Base-by-base conservation (phyloP, 2,329 filamentous ascomycete genomes). In the Monosporascus sp. region DNA sequence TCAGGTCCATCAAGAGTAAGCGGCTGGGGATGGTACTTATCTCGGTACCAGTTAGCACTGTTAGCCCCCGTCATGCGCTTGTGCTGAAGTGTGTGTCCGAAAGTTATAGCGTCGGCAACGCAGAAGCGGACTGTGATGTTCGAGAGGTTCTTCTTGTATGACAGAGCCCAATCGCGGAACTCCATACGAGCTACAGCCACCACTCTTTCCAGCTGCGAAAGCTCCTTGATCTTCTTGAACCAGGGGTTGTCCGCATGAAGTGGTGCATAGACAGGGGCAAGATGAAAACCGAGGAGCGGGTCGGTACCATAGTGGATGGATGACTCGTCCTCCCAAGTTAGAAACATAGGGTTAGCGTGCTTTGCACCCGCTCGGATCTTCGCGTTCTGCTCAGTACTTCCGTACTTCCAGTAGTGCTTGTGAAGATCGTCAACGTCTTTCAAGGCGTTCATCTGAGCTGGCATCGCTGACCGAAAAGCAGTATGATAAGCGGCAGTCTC, bases 221-320 rank as follows among this genome's bases (percentile, higher is more conserved):
- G 40, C 7, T 7, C 22, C 9, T 14, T 50, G 34, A 19, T 48
- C 43, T 24, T 26, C 7, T 3, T 50, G n/a, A 16, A 53, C n/a
- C 20, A n/a, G 7, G 17, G 38, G 8, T 14, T 8, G 0, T 56
- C 48, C 2, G 69, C 58, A 0, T 65, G 54, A 2, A 78, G 66
- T 0, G 70, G 61, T 2, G 69, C 68, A 54, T 71, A 73, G 3
- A 73, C 78, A 1, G 71, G 64, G 1, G 78, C 76, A 19, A 85
- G 70, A 63, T 86, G 82, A 53, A 80, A 86, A 0, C 81, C 76
- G 5, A 76, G 60, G 0, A 84, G 56, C 1, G 83, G 82, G 54
- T 84, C 71, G 3, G 72, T 73, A 6, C 69, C 72, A 59, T 79
- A 76, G 55, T 80, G 76, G 17, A 84, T 63, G 2, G 69, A 56